phyloP scores from a whole-genome alignment of 129 eudicot species.

The Tagetes erecta region DNA sequence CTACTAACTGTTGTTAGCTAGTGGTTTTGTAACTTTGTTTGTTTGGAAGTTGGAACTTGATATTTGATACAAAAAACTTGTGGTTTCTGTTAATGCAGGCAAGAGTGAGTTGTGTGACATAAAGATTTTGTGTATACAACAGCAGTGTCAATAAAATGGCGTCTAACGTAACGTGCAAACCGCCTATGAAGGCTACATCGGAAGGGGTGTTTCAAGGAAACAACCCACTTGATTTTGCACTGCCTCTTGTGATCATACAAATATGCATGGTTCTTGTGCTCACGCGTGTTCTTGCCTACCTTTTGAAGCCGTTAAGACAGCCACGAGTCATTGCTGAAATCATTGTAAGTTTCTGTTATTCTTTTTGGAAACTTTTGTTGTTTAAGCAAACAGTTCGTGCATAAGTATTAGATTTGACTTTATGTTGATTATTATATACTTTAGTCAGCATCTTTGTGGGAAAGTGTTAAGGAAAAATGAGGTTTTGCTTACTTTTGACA shows the following conservation, averaged over 20 bases:
- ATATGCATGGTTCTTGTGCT: constrained; percentile 66
- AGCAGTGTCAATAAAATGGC: constrained; percentile 39
- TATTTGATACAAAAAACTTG: constrained; percentile 2
- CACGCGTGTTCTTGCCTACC: constrained; percentile 71
- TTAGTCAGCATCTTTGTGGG: constrained; percentile 11
- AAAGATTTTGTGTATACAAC: not conserved
- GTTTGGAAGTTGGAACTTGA: constrained; percentile 5
- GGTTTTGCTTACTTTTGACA: constrained; percentile 27
- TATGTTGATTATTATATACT: constrained; percentile 11
- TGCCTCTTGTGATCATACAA: constrained; percentile 71
- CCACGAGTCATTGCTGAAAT: constrained; percentile 94
- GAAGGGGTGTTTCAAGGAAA: constrained; percentile 84
- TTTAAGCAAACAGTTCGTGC: constrained; percentile 26
- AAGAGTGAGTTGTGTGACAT: not conserved
- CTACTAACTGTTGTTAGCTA: not conserved
- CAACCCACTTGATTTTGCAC: constrained; percentile 67
- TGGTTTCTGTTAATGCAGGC: constrained; percentile 25
- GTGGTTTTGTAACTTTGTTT: not conserved
- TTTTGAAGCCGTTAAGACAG: constrained; percentile 70
- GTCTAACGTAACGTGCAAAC: constrained; percentile 42
- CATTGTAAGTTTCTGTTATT: constrained; percentile 44
- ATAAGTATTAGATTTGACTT: constrained; percentile 15
- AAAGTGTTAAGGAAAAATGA: not conserved
- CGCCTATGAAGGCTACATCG: constrained; percentile 75
- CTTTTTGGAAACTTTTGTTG: constrained; percentile 14